Conservation (phyloP, 192 early-diverging fungal genomes). For the Linnemannia schmuckeri region DNA sequence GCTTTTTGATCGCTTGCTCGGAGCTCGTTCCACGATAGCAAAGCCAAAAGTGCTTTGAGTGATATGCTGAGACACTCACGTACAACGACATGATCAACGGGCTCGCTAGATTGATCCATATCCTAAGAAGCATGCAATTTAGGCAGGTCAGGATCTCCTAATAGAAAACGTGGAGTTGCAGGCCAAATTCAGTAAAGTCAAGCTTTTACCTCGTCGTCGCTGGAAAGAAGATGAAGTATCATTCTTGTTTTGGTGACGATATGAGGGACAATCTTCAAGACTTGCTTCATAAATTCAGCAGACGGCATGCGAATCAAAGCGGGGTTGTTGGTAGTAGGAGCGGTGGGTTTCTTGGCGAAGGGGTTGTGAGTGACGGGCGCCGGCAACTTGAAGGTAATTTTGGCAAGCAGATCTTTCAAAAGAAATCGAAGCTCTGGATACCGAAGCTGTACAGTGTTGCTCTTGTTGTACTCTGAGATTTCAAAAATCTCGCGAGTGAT, state of each 20-base stretch:
- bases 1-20: constrained; percentile 43
- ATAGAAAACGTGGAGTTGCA: background rate
- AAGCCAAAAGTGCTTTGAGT: constrained; percentile 20
- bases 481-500: constrained; percentile 38
- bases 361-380: constrained; percentile 25
- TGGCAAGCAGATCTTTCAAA: constrained; percentile 61
- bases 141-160: background rate
- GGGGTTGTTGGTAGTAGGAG: constrained; percentile 23
- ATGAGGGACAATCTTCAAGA: constrained; percentile 38
- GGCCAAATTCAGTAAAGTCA: background rate
- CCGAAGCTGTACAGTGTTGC: constrained; percentile 34
- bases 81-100: background rate
- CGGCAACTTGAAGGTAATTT: constrained; percentile 61
- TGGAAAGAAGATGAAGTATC: constrained; percentile 18
- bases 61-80: constrained; percentile 26
- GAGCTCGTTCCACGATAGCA: constrained; percentile 50
- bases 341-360: constrained; percentile 52
- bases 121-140: background rate
- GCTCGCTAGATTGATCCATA: constrained; percentile 13
- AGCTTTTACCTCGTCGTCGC: constrained; percentile 24
- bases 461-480: background rate
- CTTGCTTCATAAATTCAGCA: constrained; percentile 49
- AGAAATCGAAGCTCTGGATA: constrained; percentile 59
- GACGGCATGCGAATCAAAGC: constrained; percentile 54
- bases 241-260: constrained; percentile 40